These are phyloP conservation scores for Ophiosphaerella narmari DNA, from an alignment of 2,329 filamentous ascomycete species.

Conservation along the genomic window DNA sequence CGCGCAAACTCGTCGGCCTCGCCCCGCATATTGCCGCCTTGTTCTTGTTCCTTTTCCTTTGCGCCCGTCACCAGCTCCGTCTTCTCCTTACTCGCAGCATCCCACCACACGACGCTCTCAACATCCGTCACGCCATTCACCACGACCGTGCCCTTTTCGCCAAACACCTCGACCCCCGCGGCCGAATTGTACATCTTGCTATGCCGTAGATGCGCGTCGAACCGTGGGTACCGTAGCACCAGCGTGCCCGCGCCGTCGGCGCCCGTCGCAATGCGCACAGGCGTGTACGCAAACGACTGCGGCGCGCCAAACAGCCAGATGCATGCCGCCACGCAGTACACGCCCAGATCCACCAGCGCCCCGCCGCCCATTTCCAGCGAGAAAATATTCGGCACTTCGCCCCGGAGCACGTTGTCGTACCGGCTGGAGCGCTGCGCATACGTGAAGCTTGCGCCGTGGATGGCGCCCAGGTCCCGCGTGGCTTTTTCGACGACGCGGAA, in stretches of 20 bases:
- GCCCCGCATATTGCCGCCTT: slow-evolving; percentile 50
- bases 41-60: slow-evolving; percentile 26
- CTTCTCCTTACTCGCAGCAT: slow-evolving; percentile 50
- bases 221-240: slow-evolving; percentile 50
- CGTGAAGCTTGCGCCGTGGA: slow-evolving; percentile 52
- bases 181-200: slow-evolving; percentile 52
- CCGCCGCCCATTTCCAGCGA: slow-evolving; percentile 53
- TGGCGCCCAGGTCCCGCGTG: slow-evolving; percentile 46
- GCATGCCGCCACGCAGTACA: slow-evolving; percentile 50
- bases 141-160: slow-evolving; percentile 53
- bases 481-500: slow-evolving; percentile 50
- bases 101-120: slow-evolving; percentile 46
- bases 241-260: slow-evolving; percentile 54
- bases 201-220: slow-evolving; percentile 50
- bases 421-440: slow-evolving; percentile 53
- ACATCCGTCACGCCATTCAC: slow-evolving; percentile 54
- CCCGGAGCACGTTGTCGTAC: slow-evolving; percentile 53
- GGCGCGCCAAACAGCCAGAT: slow-evolving; percentile 51
- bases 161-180: slow-evolving; percentile 53
- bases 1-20: slow-evolving; percentile 54
- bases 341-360: slow-evolving; percentile 54
- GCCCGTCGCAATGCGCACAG: slow-evolving; percentile 50
- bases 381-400: slow-evolving; percentile 56
- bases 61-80: slow-evolving; percentile 45
- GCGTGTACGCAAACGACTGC: slow-evolving; percentile 47